Percentiles rank a stretch among this genome's conserved stretches.
phyloP scores from a whole-genome alignment of 306 rosid species.

The Cucurbita ficifolia region DNA sequence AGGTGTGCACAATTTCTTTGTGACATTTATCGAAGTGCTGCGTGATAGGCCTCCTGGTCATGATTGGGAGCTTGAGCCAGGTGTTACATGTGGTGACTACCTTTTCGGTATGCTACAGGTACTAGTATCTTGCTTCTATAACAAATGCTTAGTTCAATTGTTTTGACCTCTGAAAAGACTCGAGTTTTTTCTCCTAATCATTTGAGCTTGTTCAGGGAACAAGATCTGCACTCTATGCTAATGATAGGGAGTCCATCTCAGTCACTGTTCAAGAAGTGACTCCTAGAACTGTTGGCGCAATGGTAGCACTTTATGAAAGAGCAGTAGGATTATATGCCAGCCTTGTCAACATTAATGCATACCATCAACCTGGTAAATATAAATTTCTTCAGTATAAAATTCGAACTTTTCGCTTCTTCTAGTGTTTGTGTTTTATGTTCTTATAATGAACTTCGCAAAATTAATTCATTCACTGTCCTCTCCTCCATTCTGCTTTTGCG shows the following conservation, averaged over 20 bases:
- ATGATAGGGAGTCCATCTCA: conserved; percentile 68
- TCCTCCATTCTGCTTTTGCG: not conserved
- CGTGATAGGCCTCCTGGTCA: conserved; percentile 99
- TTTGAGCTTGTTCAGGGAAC: conserved; percentile 57
- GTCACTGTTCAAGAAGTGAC: conserved; percentile 90
- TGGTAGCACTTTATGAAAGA: conserved; percentile 83
- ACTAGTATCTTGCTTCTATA: not conserved
- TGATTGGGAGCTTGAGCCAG: conserved; percentile 99
- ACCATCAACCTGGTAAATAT: conserved; percentile 86
- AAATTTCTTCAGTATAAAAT: not conserved
- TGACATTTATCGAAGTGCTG: conserved; percentile 83
- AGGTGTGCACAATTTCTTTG: conserved; percentile 92
- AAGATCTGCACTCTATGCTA: conserved; percentile 77
- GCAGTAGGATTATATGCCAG: conserved; percentile 96
- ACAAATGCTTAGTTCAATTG: conserved; percentile 2
- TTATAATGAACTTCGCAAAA: not conserved
- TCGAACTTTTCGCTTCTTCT: not conserved
- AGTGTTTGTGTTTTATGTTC: not conserved
- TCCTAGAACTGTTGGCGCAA: conserved; percentile 83
- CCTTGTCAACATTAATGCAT: conserved; percentile 77
- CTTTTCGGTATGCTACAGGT: conserved; percentile 99
- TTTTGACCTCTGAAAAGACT: not conserved
- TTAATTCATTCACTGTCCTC: not conserved
- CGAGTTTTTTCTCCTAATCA: not conserved
- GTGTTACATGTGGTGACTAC: conserved; percentile 97